Base-by-base conservation (phyloP, 805 yeast genomes). In the Metschnikowia proteae region DNA sequence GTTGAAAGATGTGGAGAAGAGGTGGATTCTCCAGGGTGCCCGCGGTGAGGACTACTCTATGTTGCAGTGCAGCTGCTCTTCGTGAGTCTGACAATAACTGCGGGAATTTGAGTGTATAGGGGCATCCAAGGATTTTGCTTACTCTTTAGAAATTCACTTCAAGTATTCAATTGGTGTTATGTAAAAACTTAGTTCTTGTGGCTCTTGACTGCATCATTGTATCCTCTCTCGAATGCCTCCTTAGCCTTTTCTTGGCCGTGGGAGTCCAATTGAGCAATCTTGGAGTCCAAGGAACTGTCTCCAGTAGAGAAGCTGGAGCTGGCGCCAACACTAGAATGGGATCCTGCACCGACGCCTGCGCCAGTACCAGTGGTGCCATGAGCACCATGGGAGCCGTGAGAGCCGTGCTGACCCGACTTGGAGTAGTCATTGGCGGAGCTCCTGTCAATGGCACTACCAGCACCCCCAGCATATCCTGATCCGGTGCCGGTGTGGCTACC, bases 61-160 rank as follows among this genome's bases (percentile, higher is more conserved):
- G 84, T 65, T 76, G 36, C 90, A 83, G 60, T 85, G 92, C 60
- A 80, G 90, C 40, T 90, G 97, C 63, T 80, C 88, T 1, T 55
- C 59, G 3, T 53, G 40, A 33, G 5, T 28, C n/a, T 6, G n/a
- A 10, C 7, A 2, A 17, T 13, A 13, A 6, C 13, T 33, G 17
- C 17, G 17, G 17, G 17, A 17, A 17, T 17, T 17, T 17, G 2
- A 17, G 17, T 17, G 17, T 2, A 17, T 17, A 17, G 17, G 2
- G 17, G 17, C 17, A 17, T 17, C 17, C 17, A 17, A 17, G 17
- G 17, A 17, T 17, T 17, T 17, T 17, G 17, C 2, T 17, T 17
- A 17, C 17, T 17, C 17, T 17, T 17, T 2, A 17, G 2, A 1
- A 17, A 17, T 17, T 17, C 17, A 17, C 17, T 17, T 17, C 17